Evolutionary conservation across 2,329 filamentous ascomycete genomes (phyloP), one percentile per base, ranked within the genome.

Genomic region (Hymenoscyphus fructigenus): DNA sequence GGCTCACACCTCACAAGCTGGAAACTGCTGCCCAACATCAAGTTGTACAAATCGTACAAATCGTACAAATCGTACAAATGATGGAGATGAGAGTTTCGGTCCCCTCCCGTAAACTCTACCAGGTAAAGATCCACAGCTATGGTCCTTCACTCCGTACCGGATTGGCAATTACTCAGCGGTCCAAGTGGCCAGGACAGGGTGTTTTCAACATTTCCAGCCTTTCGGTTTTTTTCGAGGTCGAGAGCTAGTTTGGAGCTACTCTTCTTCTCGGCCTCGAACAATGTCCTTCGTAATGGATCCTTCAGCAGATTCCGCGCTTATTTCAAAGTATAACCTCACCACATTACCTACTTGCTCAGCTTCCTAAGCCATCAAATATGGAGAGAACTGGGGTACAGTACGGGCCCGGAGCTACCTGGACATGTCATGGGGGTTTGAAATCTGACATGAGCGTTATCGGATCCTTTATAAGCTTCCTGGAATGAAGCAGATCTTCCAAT

Each of bases 391-490:
- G 44, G 44, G 47, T 23, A 26, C 44, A 50, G 44, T 5, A 20
- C 47, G 20, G 5, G 20, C 44, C 44, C 44, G 6, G 44, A 14
- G 12, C 34, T 14, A 38, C 36, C 36, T 38, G 36, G 9, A 53
- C 47, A 26, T 53, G 47, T 53, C 47, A 26, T 53, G 47, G 20
- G 47, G 47, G 47, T 26, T 14, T 7, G n/a, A 53, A 53, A 53
- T 53, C 47, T 53, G 47, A 53, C 47, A 53, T 53, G 47, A 53
- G 47, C 47, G 47, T 53, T 53, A 53, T 53, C 47, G 47, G 20
- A 23, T 26, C 15, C 23, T 53, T 53, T 26, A 12, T 53, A 38
- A 38, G 36, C 36, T 15, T 38, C 36, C 36, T 38, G 36, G 36
- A 34, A 34, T 34, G 32, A 34, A 34, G 32, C 17, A 47, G 10